Percentiles rank a stretch among this genome's conserved stretches.
Evolutionary conservation across 306 rosid genomes (phyloP).

Genomic region (Phaseolus lunatus): DNA sequence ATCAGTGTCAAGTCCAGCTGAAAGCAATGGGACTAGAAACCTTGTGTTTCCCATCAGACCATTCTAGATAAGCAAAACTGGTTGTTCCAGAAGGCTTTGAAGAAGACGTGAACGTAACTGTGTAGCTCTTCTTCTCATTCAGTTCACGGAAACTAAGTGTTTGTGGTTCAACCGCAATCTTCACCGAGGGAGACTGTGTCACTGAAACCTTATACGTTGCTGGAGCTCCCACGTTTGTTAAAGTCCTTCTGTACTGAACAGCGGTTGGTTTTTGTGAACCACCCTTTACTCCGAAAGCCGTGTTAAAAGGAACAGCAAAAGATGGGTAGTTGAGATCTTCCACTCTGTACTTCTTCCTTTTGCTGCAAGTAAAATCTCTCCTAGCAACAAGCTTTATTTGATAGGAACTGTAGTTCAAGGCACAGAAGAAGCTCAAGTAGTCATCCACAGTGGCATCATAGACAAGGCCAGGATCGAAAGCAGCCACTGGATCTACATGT

Average conservation of each 20-base stretch:
- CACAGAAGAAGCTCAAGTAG: slow-evolving; percentile 83
- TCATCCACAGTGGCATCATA: slow-evolving; percentile 68
- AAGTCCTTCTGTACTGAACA: slow-evolving; percentile 64
- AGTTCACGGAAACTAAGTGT: slow-evolving; percentile 58
- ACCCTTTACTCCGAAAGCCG: slow-evolving; percentile 60
- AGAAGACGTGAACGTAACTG: slow-evolving; percentile 65
- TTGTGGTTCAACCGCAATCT: slow-evolving; percentile 73
- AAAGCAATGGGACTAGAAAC: slow-evolving; percentile 84
- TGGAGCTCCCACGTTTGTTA: slow-evolving; percentile 79
- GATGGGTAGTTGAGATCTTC: slow-evolving; percentile 89
- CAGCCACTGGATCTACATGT: slow-evolving; percentile 81
- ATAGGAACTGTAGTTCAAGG: slow-evolving; percentile 62
- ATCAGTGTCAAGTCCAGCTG: slow-evolving; percentile 66
- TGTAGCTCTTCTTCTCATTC: slow-evolving; percentile 69
- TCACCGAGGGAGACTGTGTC: slow-evolving; percentile 57
- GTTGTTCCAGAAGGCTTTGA: slow-evolving; percentile 68
- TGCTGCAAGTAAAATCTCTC: slow-evolving; percentile 58
- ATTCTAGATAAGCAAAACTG: slow-evolving; percentile 72
- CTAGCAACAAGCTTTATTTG: slow-evolving; percentile 62
- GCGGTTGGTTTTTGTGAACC: slow-evolving; percentile 52
- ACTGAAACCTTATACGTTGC: slow-evolving; percentile 65
- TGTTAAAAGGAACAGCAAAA: slow-evolving; percentile 74
- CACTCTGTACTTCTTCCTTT: slow-evolving; percentile 64
- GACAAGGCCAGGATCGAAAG: slow-evolving; percentile 93
- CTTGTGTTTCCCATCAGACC: slow-evolving; percentile 87